Evolutionary conservation across 306 rosid genomes (phyloP).

Genomic region (Boehmeria nivea): DNA sequence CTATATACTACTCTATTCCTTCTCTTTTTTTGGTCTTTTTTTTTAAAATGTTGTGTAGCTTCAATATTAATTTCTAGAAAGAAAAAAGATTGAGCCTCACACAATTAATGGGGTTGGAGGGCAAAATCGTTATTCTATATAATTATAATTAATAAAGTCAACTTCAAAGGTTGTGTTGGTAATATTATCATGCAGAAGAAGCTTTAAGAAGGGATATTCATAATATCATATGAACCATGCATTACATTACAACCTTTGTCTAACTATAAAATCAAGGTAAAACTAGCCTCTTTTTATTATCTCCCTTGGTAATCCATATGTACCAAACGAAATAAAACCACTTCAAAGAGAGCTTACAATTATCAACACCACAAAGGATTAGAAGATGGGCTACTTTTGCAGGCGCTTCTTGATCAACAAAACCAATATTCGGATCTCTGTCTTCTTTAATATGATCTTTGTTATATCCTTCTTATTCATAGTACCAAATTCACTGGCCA

Average conservation of each 20-base stretch:
- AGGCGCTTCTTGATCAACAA: constrained; percentile 10
- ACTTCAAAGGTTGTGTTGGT: not conserved
- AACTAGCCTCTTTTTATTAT: not conserved
- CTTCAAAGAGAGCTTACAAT: constrained; percentile 15
- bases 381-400: constrained; percentile 39
- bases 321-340: no score
- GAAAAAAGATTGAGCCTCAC: no score
- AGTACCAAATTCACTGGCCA: not conserved
- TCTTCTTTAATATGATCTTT: constrained; percentile 11
- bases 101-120: not conserved
- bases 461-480: constrained; percentile 4
- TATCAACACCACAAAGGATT: constrained; percentile 11
- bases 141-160: not conserved
- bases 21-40: no score
- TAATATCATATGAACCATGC: not conserved
- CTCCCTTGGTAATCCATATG: no score
- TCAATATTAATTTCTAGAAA: no score
- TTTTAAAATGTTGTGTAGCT: no score
- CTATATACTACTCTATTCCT: no score
- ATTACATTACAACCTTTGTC: not conserved
- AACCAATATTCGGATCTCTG: not conserved
- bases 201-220: not conserved
- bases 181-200: not conserved
- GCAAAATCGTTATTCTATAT: not conserved
- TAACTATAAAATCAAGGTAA: constrained; percentile 10